Evolutionary conservation across 2,329 filamentous ascomycete species (phyloP), one percentile per base, ranked within the genome.

Genomic region (Myriangium duriaei): DNA sequence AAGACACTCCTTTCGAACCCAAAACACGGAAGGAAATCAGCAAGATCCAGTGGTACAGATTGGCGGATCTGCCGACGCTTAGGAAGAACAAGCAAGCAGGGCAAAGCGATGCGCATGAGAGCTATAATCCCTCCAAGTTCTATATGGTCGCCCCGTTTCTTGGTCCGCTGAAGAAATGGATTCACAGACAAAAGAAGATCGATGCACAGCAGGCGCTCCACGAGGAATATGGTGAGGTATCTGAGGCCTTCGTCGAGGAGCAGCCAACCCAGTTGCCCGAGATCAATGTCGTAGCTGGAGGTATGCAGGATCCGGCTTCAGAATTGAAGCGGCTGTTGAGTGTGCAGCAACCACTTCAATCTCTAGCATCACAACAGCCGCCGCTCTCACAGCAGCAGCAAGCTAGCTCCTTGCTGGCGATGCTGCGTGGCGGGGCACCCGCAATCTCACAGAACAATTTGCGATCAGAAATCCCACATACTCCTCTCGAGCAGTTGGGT

Each of bases 91-190:
- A 80, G 53, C 67, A 67, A 10, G 68, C 74, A 39, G 69, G 76
- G 32, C 70, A 79, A 35, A 63, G 59, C 11, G 58, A 57, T 21
- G 65, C 64, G 11, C 67, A 71, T 24, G 68, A 72, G 10, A 60
- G 63, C 18, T 60, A 74, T 10, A 83, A 80, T 49, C 76, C 77
- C 29, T 86, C 83, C 57, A 95, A 88, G 53, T 96, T 95, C 57
- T 98, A 95, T 61, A 95, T 96, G 84, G 91, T 98, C 12, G 86
- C 86, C 0, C 87, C 88, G 0, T 98, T 98, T 54, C 67, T 96
- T 39, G 76, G 76, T 1, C 81, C 77, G 4, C 61, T 98, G 34
- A 87, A 85, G 59, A 85, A 84, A 56, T 96, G 87, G 87, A 85
- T 96, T 32, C 66, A 76, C n/a, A 74, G 80, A 46, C 84, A 93